Evolutionary conservation across 1,139 yeast species (phyloP), one percentile per base, ranked within the genome.

Genomic region (Pichia sp.): DNA sequence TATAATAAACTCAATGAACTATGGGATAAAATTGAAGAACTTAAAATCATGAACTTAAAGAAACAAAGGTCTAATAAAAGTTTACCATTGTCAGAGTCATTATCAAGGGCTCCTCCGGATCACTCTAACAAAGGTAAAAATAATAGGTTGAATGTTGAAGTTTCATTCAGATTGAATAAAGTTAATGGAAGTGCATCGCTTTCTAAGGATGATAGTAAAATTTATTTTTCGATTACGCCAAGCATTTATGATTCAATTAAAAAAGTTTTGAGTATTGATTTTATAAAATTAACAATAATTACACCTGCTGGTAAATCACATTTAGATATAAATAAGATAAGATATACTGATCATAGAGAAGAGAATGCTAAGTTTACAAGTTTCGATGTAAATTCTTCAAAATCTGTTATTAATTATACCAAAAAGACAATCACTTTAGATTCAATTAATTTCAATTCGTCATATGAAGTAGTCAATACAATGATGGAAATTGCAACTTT

Each of bases 341-440:
- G 39, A 34, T 40, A 37, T 30, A 18, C n/a, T 1, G 34, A 42
- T 29, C 46, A 48, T 31, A 40, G 40, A 3, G 42, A 25, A 6
- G 39, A 34, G 10, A 34, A 33, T 26, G 44, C 36, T 11, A 43
- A 41, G 30, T 50, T 47, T 28, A 38, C 39, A 26, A 38, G 37
- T 11, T 47, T 33, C 42, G 52, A 49, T 37, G 39, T 43, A 2
- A 49, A 39, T 32, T 31, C 42, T 11, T 49, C 45, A 27, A 47
- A 47, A 27, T 40, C 44, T 9, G 33, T 47, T 3, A 18, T 30
- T 2, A 27, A 36, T n/a, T 43, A 35, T 27, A 35, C 46, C 1
- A 35, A n/a, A 3, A 18, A 36, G 7, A 42, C 44, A 3, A 28
- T 46, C 4, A 36, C 39, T 10, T 18, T 41, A 2, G 45, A 47